phyloP scores from a whole-genome alignment of 768 basidiomycete species.

The Polyporus arcularius region DNA sequence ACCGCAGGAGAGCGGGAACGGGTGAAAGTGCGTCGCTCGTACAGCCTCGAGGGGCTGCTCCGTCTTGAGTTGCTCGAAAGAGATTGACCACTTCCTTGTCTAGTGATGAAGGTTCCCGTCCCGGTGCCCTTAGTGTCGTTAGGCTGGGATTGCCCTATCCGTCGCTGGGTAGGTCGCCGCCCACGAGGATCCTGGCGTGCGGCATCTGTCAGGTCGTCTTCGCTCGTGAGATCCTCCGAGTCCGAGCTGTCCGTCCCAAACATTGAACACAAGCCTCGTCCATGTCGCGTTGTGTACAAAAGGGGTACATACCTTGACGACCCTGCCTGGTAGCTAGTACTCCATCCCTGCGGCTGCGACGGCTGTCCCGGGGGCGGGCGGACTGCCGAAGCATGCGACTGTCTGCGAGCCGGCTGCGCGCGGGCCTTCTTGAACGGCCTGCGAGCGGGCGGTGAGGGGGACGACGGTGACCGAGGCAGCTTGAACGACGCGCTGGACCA shows the following conservation, averaged over 20 bases:
- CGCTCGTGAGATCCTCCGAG: constrained; percentile 22
- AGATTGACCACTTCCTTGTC: constrained; percentile 12
- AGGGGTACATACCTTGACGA: constrained; percentile 63
- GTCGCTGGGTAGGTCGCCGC: constrained; percentile 19
- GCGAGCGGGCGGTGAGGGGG: constrained; percentile 70
- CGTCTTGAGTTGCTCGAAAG: constrained; percentile 42
- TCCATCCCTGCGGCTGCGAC: constrained; percentile 60
- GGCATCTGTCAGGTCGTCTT: constrained; percentile 27
- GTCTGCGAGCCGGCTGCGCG: constrained; percentile 35
- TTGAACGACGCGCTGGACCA: constrained; percentile 37
- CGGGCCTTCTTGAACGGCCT: constrained; percentile 43
- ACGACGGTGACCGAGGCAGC: constrained; percentile 79
- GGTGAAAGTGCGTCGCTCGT: constrained; percentile 53
- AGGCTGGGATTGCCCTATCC: constrained; percentile 5
- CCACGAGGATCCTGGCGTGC: constrained; percentile 22
- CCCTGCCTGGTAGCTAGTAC: constrained; percentile 85
- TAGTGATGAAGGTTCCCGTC: constrained; percentile 6
- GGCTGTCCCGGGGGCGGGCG: constrained; percentile 28
- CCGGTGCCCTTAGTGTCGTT: constrained; percentile 12
- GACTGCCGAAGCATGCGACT: constrained; percentile 31
- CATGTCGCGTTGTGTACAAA: neutral
- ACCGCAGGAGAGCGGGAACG: constrained; percentile 73
- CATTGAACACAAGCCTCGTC: neutral
- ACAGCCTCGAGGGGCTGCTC: constrained; percentile 34
- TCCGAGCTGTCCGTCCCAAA: constrained; percentile 20